Base-by-base conservation (phyloP, 768 basidiomycete genomes). In the Mycena crocata region DNA sequence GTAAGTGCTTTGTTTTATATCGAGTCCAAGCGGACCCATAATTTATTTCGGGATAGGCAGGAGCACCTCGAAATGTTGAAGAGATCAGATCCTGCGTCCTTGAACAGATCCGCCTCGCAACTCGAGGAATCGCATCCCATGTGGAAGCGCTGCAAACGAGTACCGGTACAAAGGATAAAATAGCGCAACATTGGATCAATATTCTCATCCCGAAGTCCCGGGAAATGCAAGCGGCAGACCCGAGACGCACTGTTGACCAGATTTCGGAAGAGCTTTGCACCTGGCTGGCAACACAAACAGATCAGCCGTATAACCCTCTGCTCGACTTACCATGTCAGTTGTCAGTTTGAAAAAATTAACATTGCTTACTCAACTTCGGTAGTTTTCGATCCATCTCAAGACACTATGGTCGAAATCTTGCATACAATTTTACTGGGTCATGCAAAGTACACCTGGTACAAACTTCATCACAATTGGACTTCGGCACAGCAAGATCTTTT, bases 141-240 rank as follows among this genome's bases (percentile, higher is more conserved):
- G 28, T 51, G 8, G 35, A 42, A 26, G 34, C 39, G 3, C 46
- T 37, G 1, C 62, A 64, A 21, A 48, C 34, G 1, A 17, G 24
- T 1, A 64, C 62, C 3, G 62, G 62, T 4, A 35, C 26, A 1
- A 64, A 64, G 56, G 63, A 57, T n/a, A 50, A 46, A 42, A 9
- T 48, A 4, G 37, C 62, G 1, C 63, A 64, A 39, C 44, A 49
- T 24, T 65, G 64, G 64, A 65, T 65, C 12, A 50, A 65, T n/a
- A 32, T 19, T 2, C 31, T 65, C 1, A 45, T 65, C 2, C 17
- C n/a, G 12, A 26, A 32, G 5, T 19, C 35, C 23, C 13, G 23
- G 28, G 30, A 40, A 35, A 49, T 64, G 21, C 24, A 40, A 21
- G 31, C 32, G 9, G 55, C 40, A 5, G 19, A 37, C 9, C 49